Conservation (phyloP, 257 asterid species). For the Solanum habrochaites region DNA sequence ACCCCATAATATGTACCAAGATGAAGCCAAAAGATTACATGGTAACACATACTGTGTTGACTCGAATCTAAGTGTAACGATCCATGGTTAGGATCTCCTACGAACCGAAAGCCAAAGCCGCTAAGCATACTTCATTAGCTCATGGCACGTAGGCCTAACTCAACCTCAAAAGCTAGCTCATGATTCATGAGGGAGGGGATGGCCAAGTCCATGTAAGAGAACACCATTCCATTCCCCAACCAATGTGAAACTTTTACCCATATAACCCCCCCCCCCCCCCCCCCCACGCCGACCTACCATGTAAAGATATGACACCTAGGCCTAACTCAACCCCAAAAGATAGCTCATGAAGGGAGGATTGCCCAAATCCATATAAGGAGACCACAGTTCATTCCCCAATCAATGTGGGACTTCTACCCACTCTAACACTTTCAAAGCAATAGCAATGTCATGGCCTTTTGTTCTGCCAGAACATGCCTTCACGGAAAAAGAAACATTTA, state of each 20-base stretch:
- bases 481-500: not conserved
- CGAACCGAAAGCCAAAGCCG: not conserved
- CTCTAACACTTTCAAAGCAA: not conserved
- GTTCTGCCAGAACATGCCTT: not conserved
- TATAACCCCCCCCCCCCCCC: too few relatives aligned
- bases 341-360: too few relatives aligned
- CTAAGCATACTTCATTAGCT: not conserved
- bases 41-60: not conserved
- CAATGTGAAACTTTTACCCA: too few relatives aligned
- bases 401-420: not conserved
- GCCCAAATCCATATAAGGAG: too few relatives aligned
- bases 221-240: too few relatives aligned
- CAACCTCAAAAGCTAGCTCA: not conserved
- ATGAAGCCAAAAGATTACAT: not conserved
- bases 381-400: too few relatives aligned
- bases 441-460: not conserved
- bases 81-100: not conserved
- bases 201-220: too few relatives aligned
- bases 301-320: too few relatives aligned
- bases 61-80: not conserved
- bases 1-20: not conserved
- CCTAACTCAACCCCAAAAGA: too few relatives aligned
- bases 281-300: too few relatives aligned
- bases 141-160: not conserved
- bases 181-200: too few relatives aligned